Evolutionary conservation across 2,329 filamentous ascomycete species (phyloP).

Genomic region (Pseudogymnoascus sp.): DNA sequence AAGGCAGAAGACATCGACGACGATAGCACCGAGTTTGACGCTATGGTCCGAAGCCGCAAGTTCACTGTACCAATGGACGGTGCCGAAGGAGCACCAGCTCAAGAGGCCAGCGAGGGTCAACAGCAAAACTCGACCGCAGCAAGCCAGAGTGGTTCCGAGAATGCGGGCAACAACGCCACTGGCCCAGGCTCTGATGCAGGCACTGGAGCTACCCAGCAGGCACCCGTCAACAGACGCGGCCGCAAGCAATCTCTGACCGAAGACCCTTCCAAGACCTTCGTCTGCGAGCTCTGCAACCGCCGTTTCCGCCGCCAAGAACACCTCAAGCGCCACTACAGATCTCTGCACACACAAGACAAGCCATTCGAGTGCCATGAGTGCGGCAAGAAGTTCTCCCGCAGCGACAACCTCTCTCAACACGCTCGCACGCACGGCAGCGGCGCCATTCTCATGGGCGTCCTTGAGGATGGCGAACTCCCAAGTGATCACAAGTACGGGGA

Average conservation of each 20-base stretch:
- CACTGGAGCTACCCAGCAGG: conserved; percentile 34
- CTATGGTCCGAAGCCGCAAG: conserved; percentile 31
- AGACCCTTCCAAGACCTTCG: conserved; percentile 96
- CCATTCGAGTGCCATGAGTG: conserved; percentile 97
- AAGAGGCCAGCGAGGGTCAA: conserved; percentile 25
- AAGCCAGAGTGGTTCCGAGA: conserved; percentile 38
- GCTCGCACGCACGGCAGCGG: conserved; percentile 87
- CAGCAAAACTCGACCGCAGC: conserved; percentile 31
- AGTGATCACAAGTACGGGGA: conserved; percentile 38
- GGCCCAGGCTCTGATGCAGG: conserved; percentile 36
- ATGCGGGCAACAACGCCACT: conserved; percentile 36
- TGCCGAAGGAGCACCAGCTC: conserved; percentile 25
- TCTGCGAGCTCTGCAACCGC: conserved; percentile 92
- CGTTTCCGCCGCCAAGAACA: conserved; percentile 98
- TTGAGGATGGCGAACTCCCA: conserved; percentile 61
- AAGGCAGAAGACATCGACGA: conserved; percentile 34
- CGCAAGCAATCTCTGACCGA: conserved; percentile 98
- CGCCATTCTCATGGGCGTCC: conserved; percentile 83
- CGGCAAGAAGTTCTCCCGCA: conserved; percentile 98
- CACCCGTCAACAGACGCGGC: conserved; percentile 78
- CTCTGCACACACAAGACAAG: conserved; percentile 97
- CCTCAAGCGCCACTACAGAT: conserved; percentile 96
- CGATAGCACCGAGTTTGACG: conserved; percentile 32
- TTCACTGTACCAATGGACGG: conserved; percentile 31
- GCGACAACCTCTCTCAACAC: conserved; percentile 95